Percentiles rank a stretch among this genome's conserved stretches.
phyloP scores from a whole-genome alignment of 2,329 filamentous ascomycete species.

The Pseudogymnoascus sp. region DNA sequence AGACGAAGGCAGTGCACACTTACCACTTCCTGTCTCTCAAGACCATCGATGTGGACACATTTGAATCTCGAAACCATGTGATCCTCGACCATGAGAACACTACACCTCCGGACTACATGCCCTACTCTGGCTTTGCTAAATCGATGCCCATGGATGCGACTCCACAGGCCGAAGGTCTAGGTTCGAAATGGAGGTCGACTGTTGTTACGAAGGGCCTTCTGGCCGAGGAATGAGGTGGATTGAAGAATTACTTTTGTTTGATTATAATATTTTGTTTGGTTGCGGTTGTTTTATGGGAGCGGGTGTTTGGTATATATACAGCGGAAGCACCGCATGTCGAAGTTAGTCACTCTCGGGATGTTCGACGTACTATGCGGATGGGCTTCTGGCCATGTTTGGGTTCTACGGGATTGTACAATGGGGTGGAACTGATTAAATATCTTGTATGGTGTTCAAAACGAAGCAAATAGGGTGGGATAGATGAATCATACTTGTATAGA shows the following conservation, averaged over 20 bases:
- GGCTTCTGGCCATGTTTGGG: background rate
- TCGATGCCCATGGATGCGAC: background rate
- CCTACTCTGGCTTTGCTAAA: slow-evolving; percentile 1
- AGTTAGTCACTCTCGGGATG: background rate
- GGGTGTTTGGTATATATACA: background rate
- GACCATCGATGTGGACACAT: slow-evolving; percentile 38
- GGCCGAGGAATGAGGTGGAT: background rate
- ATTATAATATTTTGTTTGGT: background rate
- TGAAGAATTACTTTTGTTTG: background rate
- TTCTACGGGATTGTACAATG: background rate
- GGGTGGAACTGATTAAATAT: background rate
- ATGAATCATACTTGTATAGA: background rate
- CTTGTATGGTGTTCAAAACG: slow-evolving; percentile 1
- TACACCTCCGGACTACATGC: background rate
- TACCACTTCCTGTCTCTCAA: slow-evolving; percentile 40
- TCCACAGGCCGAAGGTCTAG: background rate
- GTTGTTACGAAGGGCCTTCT: background rate
- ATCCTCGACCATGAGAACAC: slow-evolving; percentile 9
- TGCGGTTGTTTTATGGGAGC: background rate
- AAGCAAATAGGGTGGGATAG: background rate
- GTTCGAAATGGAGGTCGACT: background rate
- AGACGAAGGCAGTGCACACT: slow-evolving; percentile 47
- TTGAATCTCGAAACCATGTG: slow-evolving; percentile 29
- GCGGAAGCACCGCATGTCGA: background rate
- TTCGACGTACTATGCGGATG: background rate